Evolutionary conservation across 2,329 filamentous ascomycete species (phyloP).

Genomic region (Leptographium procerum): DNA sequence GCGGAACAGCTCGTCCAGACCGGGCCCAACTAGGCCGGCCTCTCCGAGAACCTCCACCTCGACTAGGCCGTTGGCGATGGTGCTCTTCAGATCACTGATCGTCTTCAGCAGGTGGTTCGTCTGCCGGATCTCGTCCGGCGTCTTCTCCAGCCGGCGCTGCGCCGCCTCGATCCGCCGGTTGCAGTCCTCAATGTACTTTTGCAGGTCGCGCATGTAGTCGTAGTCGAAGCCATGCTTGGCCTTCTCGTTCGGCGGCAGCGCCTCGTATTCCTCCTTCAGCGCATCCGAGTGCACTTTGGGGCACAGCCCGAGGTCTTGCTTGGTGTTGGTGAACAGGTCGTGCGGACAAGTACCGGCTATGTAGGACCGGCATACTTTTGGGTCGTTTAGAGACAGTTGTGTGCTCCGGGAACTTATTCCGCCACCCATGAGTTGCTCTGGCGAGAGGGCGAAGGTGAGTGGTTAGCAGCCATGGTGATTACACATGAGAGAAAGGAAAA

Average conservation of each 20-base stretch:
- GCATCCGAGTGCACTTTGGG: slow-evolving; percentile 80
- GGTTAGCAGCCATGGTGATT: neutral
- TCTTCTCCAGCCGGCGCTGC: slow-evolving; percentile 88
- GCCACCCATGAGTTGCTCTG: slow-evolving; percentile 85
- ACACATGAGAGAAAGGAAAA: neutral
- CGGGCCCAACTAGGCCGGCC: slow-evolving; percentile 66
- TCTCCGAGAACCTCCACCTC: slow-evolving; percentile 82
- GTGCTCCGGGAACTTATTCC: slow-evolving; percentile 62
- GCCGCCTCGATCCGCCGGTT: slow-evolving; percentile 86
- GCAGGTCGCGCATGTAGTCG: slow-evolving; percentile 92
- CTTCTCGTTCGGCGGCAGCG: slow-evolving; percentile 57
- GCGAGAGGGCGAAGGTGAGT: neutral
- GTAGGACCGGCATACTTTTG: slow-evolving; percentile 91
- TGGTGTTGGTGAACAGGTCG: slow-evolving; percentile 99
- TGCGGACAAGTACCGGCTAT: slow-evolving; percentile 90
- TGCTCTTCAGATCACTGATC: slow-evolving; percentile 69
- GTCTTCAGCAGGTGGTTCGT: slow-evolving; percentile 81
- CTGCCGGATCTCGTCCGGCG: slow-evolving; percentile 91
- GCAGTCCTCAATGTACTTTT: slow-evolving; percentile 94
- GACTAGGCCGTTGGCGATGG: slow-evolving; percentile 69
- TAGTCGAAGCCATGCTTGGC: slow-evolving; percentile 83
- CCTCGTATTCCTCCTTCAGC: slow-evolving; percentile 81
- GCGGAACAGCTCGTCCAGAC: slow-evolving; percentile 80
- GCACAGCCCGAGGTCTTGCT: slow-evolving; percentile 89
- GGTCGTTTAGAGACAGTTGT: slow-evolving; percentile 78